Evolutionary conservation across 2,329 filamentous ascomycete species (phyloP).

Genomic region (Microascus cirrosus): DNA sequence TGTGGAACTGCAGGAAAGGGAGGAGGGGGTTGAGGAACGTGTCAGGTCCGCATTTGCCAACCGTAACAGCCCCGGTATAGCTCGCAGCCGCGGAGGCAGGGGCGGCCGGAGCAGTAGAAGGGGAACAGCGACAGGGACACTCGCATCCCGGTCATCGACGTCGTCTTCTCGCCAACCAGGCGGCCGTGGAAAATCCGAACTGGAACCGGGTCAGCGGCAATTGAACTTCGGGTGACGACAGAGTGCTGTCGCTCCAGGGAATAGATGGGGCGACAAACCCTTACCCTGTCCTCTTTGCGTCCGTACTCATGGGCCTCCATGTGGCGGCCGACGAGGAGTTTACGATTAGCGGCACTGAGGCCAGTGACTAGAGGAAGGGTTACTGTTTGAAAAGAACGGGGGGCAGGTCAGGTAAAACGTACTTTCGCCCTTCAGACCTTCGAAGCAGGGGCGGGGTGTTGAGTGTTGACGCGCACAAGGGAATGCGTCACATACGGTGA

Average conservation of each 20-base stretch:
- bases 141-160: neutral
- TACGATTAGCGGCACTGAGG: neutral
- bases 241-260: neutral
- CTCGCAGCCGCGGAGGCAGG: neutral
- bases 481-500: neutral
- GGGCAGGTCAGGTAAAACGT: neutral
- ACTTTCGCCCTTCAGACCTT: neutral
- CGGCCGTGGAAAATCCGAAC: conserved; percentile 21
- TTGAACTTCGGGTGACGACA: conserved; percentile 44
- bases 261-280: neutral
- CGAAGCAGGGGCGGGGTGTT: neutral
- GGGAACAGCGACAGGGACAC: neutral
- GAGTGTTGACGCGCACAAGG: neutral
- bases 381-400: neutral
- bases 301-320: neutral
- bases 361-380: neutral
- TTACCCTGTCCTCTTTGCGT: neutral
- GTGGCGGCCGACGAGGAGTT: neutral
- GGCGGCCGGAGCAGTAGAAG: neutral
- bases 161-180: conserved; percentile 9
- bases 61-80: neutral
- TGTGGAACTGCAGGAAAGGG: conserved; percentile 62
- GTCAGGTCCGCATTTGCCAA: conserved; percentile 31
- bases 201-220: conserved; percentile 49
- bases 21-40: conserved; percentile 33